phyloP scores from a whole-genome alignment of 2,329 filamentous ascomycete species.

The Paramyrothecium roridum region DNA sequence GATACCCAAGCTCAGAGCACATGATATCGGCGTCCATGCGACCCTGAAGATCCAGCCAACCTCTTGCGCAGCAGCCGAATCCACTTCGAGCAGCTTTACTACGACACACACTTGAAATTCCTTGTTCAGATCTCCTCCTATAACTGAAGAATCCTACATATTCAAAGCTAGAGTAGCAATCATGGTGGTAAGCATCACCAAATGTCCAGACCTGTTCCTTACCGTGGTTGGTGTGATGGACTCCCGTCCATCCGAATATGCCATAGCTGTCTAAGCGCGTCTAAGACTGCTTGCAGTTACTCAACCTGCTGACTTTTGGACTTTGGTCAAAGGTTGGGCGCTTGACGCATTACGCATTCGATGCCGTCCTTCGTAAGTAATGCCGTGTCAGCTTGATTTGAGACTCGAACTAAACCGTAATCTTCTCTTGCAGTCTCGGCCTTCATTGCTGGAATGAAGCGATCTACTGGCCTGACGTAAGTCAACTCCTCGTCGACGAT shows the following conservation, averaged over 20 bases:
- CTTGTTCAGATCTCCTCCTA: background rate
- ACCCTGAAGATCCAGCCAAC: background rate
- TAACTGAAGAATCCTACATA: too few relatives aligned
- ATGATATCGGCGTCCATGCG: background rate
- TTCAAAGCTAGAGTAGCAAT: slow-evolving; percentile 9
- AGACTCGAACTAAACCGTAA: background rate
- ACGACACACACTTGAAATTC: background rate
- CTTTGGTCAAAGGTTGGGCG: slow-evolving; percentile 80
- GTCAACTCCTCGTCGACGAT: slow-evolving; percentile 32
- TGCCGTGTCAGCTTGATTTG: background rate
- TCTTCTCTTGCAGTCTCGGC: slow-evolving; percentile 71
- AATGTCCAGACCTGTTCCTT: background rate
- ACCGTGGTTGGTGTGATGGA: too few relatives aligned
- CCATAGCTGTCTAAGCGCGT: slow-evolving; percentile 11
- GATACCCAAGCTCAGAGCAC: background rate
- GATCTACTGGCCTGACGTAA: slow-evolving; percentile 97
- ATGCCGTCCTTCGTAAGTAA: slow-evolving; percentile 81
- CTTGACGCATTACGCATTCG: slow-evolving; percentile 91
- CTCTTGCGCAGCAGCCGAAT: background rate
- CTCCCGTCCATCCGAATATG: background rate
- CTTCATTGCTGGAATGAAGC: slow-evolving; percentile 94
- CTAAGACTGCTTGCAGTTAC: slow-evolving; percentile 47
- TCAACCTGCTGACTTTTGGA: slow-evolving; percentile 67
- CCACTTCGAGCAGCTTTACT: background rate
- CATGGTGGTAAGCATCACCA: slow-evolving; percentile 28